Evolutionary conservation across 345 rosid species (phyloP).

Genomic region (Durio zibethinus): DNA sequence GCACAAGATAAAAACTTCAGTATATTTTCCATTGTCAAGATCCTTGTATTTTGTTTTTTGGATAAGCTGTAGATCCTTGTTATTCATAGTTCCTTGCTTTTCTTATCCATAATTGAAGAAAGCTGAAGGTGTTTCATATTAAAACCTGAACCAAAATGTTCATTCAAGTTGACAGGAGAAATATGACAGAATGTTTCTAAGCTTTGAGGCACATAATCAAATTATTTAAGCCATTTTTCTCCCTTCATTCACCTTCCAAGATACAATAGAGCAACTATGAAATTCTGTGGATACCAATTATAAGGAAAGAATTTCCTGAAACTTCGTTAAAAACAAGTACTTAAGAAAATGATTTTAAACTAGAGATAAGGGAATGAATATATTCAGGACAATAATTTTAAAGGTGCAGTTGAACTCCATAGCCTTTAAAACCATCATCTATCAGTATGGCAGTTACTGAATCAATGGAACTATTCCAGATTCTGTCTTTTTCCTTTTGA

Average conservation of each 20-base stretch:
- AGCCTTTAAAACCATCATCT: neutral
- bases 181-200: neutral
- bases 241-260: neutral
- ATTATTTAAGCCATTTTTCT: neutral
- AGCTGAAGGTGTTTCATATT: no score
- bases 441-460: neutral
- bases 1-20: neutral
- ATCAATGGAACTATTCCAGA: constrained; percentile 1
- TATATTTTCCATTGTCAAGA: neutral
- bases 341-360: neutral
- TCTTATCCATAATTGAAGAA: neutral
- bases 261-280: neutral
- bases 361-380: neutral
- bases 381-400: neutral
- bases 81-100: neutral
- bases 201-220: neutral
- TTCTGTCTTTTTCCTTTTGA: neutral
- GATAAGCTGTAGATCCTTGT: neutral
- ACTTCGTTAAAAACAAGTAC: neutral
- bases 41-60: neutral
- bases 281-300: neutral
- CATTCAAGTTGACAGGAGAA: neutral
- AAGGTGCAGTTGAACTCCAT: neutral
- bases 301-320: neutral
- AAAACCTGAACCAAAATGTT: neutral